Percentiles rank a stretch among this genome's conserved stretches.
Conservation (phyloP, 2,329 filamentous ascomycete species). For the Fonsecaea pedrosoi region DNA sequence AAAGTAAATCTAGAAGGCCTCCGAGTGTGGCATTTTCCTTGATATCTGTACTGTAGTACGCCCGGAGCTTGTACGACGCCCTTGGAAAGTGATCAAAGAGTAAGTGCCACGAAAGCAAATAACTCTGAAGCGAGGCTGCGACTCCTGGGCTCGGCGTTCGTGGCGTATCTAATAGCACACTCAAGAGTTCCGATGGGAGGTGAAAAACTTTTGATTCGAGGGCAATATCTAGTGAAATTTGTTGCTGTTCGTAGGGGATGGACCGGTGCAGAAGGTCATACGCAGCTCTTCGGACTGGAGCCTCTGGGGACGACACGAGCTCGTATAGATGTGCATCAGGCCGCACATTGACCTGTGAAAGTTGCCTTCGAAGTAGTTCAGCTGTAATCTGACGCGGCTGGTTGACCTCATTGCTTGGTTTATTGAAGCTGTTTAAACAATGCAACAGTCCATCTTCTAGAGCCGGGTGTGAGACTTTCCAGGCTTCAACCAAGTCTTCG, state of each 20-base stretch:
- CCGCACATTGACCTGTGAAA: conserved; percentile 57
- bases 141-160: conserved; percentile 69
- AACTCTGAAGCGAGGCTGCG: conserved; percentile 74
- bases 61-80: conserved; percentile 80
- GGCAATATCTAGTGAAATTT: conserved; percentile 78
- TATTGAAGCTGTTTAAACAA: conserved; percentile 66
- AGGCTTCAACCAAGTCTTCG: conserved; percentile 81
- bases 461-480: conserved; percentile 65
- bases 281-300: conserved; percentile 77
- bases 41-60: conserved; percentile 78
- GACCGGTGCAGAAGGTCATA: conserved; percentile 80
- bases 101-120: conserved; percentile 86
- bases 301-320: conserved; percentile 76
- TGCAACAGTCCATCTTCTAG: conserved; percentile 61
- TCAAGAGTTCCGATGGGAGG: conserved; percentile 83
- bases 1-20: conserved; percentile 77
- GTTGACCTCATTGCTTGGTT: conserved; percentile 51
- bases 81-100: conserved; percentile 84
- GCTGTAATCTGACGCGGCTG: conserved; percentile 76
- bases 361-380: conserved; percentile 71
- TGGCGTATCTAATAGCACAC: conserved; percentile 76
- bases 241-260: conserved; percentile 79
- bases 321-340: conserved; percentile 72
- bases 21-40: conserved; percentile 71
- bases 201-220: conserved; percentile 62